Percentiles rank a stretch among this genome's conserved stretches.
Conservation (phyloP, 2,329 filamentous ascomycete genomes). For the Fusarium liriodendri region DNA sequence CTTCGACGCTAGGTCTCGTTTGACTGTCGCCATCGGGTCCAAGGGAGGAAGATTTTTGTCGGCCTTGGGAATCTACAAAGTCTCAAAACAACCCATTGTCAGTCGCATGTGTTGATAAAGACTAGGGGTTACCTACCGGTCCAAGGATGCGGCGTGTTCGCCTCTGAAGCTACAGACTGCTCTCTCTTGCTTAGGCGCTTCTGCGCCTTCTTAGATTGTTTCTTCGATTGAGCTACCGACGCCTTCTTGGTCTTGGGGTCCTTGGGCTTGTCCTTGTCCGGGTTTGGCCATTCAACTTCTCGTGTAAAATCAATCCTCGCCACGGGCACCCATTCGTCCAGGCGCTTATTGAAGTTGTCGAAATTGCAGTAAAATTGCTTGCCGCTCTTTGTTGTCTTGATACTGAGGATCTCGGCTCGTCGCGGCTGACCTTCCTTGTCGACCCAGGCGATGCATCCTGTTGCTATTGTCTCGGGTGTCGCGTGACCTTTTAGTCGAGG, state of each 20-base stretch:
- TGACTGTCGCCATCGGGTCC: slow-evolving; percentile 59
- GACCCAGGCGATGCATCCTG: slow-evolving; percentile 71
- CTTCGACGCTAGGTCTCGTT: slow-evolving; percentile 55
- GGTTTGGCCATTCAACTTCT: slow-evolving; percentile 96
- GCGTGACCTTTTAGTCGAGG: slow-evolving; percentile 81
- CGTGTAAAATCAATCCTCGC: slow-evolving; percentile 85
- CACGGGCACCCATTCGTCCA: slow-evolving; percentile 87
- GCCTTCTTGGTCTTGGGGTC: slow-evolving; percentile 79
- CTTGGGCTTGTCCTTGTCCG: slow-evolving; percentile 86
- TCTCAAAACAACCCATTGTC: slow-evolving; percentile 46
- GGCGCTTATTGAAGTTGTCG: slow-evolving; percentile 94
- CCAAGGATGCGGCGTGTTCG: slow-evolving; percentile 66
- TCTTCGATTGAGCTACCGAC: slow-evolving; percentile 67
- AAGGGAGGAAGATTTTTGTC: slow-evolving; percentile 56
- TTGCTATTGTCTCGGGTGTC: slow-evolving; percentile 81
- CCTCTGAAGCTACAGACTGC: slow-evolving; percentile 65
- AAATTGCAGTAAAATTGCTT: slow-evolving; percentile 97
- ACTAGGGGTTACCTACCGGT: slow-evolving; percentile 45
- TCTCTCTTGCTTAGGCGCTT: slow-evolving; percentile 67
- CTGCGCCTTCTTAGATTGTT: slow-evolving; percentile 68
- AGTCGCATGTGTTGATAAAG: background rate
- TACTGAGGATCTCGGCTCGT: slow-evolving; percentile 96
- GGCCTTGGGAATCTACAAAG: slow-evolving; percentile 60
- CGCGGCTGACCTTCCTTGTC: slow-evolving; percentile 82
- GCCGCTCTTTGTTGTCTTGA: slow-evolving; percentile 88